Evolutionary conservation across 2,329 filamentous ascomycete species (phyloP), one percentile per base, ranked within the genome.

Genomic region (Orbilia javanica): DNA sequence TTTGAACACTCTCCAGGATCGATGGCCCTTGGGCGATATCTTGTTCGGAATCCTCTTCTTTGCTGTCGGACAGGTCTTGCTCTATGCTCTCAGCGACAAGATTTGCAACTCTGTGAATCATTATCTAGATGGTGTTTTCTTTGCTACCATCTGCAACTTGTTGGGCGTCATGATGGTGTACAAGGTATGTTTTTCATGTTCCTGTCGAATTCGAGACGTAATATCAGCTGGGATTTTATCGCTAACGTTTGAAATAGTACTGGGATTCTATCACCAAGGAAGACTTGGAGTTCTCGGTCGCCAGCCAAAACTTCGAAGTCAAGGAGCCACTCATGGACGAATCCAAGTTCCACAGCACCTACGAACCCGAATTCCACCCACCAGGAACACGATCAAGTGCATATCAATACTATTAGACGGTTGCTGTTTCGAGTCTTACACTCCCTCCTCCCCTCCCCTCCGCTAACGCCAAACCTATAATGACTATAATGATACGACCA

Each of bases 141-240:
- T 99, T 83, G 93, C 94, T 3, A 97, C 95, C 0, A 90, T 95
- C 69, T 96, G 94, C 86, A 99, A 99, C 83, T 86, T 99, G 52
- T 87, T 99, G 50, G 93, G 91, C 11, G 95, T 99, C 79, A 99
- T 99, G 96, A 99, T 98, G 96, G 91, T 99, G 42, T 99, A 99
- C 88, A 99, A 99, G 91, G 93, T 91, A 85, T 79, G 86, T 83
- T 69, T 53, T 27, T 20, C 18, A n/a, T n/a, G n/a, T 25, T 25
- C 7, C 20, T 44, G n/a, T 44, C 42, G 36, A 15, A 15, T 39
- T 15, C 42, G 13, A 25, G n/a, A 52, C 15, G 18, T 13, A 29
- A 48, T 8, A 18, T 22, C 8, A 6, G 22, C 4, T 22, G 8
- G 4, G 34, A 13, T n/a, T n/a, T 3, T 31, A 53, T 62, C 55